These are phyloP conservation scores for Dichomitus squalens DNA, from an alignment of 1,284 basidiomycete species.

Conservation along the genomic window DNA sequence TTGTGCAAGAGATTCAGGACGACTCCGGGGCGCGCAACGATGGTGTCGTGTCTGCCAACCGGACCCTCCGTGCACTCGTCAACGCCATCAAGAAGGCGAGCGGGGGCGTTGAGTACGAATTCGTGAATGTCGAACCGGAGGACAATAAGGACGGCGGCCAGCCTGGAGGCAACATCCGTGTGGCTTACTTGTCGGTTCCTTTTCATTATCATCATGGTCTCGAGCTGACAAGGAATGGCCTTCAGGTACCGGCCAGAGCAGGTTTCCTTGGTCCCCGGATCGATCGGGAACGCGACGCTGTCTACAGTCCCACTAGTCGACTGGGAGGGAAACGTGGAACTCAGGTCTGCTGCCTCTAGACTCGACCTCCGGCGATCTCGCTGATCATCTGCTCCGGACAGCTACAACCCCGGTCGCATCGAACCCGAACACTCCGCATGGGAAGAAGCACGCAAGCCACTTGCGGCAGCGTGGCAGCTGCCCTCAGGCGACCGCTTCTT, in stretches of 20 bases:
- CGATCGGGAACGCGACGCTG: slow-evolving; percentile 29
- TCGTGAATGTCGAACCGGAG: slow-evolving; percentile 52
- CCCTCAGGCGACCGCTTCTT: slow-evolving; percentile 49
- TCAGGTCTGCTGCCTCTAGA: slow-evolving; percentile 10
- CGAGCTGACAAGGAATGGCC: not conserved
- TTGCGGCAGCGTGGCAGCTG: slow-evolving; percentile 61
- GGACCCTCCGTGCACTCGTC: slow-evolving; percentile 53
- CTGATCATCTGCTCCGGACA: slow-evolving; percentile 23
- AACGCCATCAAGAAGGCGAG: slow-evolving; percentile 51
- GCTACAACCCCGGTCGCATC: slow-evolving; percentile 66
- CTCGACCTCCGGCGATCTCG: not conserved
- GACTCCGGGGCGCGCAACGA: slow-evolving; percentile 59
- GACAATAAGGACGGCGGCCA: slow-evolving; percentile 63
- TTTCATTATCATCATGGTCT: not conserved
- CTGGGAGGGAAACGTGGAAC: slow-evolving; percentile 19
- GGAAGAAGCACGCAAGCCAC: slow-evolving; percentile 62
- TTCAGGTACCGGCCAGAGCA: slow-evolving; percentile 31
- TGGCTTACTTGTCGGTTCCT: slow-evolving; percentile 50
- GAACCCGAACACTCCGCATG: slow-evolving; percentile 59
- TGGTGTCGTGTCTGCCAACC: slow-evolving; percentile 55
- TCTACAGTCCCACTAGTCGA: slow-evolving; percentile 22
- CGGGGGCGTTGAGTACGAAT: slow-evolving; percentile 47
- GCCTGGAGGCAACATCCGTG: slow-evolving; percentile 67
- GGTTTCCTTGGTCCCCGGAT: slow-evolving; percentile 30
- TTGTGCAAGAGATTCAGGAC: slow-evolving; percentile 71